A percentile compares a stretch with the other conserved stretches of the same genome.
Conservation (phyloP, 1,284 basidiomycete species). For the Ceratobasidium sp. region DNA sequence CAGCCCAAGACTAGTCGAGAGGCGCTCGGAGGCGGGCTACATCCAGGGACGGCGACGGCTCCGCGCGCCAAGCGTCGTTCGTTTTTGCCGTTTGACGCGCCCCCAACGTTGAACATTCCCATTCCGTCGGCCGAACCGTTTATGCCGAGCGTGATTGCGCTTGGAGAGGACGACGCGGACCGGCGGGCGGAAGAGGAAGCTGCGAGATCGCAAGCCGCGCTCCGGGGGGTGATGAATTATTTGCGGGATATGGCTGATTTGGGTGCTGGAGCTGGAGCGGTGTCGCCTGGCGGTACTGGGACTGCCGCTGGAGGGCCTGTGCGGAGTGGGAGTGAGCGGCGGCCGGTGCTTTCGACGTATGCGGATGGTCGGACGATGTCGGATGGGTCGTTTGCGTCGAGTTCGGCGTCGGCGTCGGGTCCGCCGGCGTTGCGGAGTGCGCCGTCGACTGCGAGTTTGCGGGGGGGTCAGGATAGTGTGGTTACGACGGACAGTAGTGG, state of each 20-base stretch:
- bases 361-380: constrained; percentile 35
- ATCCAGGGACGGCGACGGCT: neutral
- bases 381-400: constrained; percentile 49
- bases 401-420: constrained; percentile 34
- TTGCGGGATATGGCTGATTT: constrained; percentile 95
- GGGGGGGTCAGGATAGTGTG: constrained; percentile 44
- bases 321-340: constrained; percentile 7
- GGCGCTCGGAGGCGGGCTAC: neutral
- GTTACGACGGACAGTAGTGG: constrained; percentile 49
- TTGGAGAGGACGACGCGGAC: constrained; percentile 58
- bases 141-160: constrained; percentile 65
- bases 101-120: constrained; percentile 58
- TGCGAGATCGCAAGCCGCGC: constrained; percentile 64
- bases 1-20: constrained; percentile 17
- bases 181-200: constrained; percentile 47
- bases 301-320: neutral
- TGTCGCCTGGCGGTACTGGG: constrained; percentile 6
- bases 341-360: constrained; percentile 40
- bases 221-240: constrained; percentile 94
- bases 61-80: constrained; percentile 62
- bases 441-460: constrained; percentile 49
- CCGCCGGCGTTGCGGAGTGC: constrained; percentile 46
- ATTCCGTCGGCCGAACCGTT: constrained; percentile 74
- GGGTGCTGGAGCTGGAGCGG: constrained; percentile 53
- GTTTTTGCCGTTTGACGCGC: constrained; percentile 83